Evolutionary conservation across 2,329 filamentous ascomycete genomes (phyloP), one percentile per base, ranked within the genome.

Genomic region (Macrophomina phaseolina): DNA sequence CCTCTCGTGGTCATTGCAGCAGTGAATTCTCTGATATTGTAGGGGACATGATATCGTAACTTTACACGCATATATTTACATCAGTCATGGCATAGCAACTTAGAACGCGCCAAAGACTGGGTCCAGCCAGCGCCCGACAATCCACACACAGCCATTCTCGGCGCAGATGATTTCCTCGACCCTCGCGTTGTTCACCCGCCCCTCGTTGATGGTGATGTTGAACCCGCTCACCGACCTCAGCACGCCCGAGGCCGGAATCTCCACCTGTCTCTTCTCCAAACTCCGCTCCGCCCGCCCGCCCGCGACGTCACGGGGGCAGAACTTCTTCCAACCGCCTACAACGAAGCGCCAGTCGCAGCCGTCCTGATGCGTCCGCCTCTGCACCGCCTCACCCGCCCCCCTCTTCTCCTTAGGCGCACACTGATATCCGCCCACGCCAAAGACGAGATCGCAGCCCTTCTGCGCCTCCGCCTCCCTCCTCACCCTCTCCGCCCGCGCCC

Each of bases 161-260:
- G 49, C 49, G 28, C 49, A 53, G 8, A 53, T 30, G 28, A 53
- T 30, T 30, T 53, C 49, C 30, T 53, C 49, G 12, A 53, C 49
- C 11, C 49, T 9, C 49, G 49, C 49, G 4, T 53, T 53, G 4
- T 53, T 53, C 16, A 30, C 49, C 49, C 28, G 16, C 11, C 49
- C 49, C 49, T n/a, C 49, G 36, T 18, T 53, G n/a, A 53, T 1
- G 28, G 49, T 53, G 30, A 53, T 53, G 30, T 53, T 53, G 30
- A 53, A 53, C n/a, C 49, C 49, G 30, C 49, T 53, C 30, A 53
- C 49, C 5, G 49, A 53, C 49, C 49, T 53, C 49, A 53, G 23
- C 28, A 36, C 30, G 8, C 48, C 48, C 48, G 48, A 51, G 1
- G 9, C 8, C 4, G 48, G 48, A 8, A 51, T 30, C 30, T 36